A percentile compares a stretch with the other conserved stretches of the same genome.
phyloP scores from a whole-genome alignment of 352 stramenopile species.

The Bremia lactucae region DNA sequence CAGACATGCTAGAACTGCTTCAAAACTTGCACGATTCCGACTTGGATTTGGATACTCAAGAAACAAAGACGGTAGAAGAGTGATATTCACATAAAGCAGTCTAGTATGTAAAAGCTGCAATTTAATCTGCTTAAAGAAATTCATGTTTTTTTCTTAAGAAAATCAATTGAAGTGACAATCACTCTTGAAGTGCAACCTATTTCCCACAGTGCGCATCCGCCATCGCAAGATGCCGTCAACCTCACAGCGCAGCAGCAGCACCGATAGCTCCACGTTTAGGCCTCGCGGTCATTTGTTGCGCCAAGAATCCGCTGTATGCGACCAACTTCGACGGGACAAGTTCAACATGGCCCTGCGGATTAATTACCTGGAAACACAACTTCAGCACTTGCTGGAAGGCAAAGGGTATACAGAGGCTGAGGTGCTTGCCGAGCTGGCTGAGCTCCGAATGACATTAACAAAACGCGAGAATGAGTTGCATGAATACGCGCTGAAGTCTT shows the following conservation, averaged over 20 bases:
- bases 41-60: background rate
- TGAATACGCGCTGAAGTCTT: background rate
- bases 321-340: conserved; percentile 36
- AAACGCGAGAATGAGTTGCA: background rate
- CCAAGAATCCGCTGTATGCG: conserved; percentile 26
- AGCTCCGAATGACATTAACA: conserved; percentile 9
- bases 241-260: background rate
- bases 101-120: too few relatives aligned
- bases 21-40: background rate
- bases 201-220: background rate
- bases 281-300: conserved; percentile 12
- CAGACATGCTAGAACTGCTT: conserved; percentile 5
- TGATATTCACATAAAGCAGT: too few relatives aligned
- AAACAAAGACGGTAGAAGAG: background rate
- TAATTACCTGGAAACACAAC: conserved; percentile 35
- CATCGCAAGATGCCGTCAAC: background rate
- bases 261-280: background rate
- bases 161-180: conserved; percentile 1
- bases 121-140: too few relatives aligned
- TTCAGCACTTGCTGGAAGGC: conserved; percentile 30
- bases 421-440: conserved; percentile 28
- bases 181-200: background rate
- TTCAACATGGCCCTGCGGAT: conserved; percentile 49
- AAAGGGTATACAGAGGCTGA: conserved; percentile 31
- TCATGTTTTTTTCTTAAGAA: too few relatives aligned